Conservation (phyloP, 2,329 filamentous ascomycete species). For the Venturiaceae sp. region DNA sequence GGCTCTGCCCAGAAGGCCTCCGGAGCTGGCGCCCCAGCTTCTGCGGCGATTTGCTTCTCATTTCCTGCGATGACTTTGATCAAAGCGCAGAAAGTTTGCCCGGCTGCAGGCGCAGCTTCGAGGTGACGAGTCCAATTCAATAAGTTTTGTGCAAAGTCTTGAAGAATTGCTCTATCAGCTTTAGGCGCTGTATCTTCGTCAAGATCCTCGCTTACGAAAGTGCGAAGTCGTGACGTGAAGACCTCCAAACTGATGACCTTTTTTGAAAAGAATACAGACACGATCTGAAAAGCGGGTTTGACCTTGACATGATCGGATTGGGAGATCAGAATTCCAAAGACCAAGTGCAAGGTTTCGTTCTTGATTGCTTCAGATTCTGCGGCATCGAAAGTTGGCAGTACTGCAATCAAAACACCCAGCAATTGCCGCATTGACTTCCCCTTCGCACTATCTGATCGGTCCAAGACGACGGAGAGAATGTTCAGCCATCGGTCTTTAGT, state of each 20-base stretch:
- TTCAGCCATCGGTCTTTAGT: constrained; percentile 26
- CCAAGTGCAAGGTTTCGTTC: constrained; percentile 6
- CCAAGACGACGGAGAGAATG: constrained; percentile 30
- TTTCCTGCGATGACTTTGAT: constrained; percentile 17
- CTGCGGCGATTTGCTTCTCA: neutral
- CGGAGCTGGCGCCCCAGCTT: neutral
- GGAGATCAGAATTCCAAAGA: neutral
- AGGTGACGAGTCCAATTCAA: constrained; percentile 9
- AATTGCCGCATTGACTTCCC: constrained; percentile 38
- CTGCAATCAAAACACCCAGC: constrained; percentile 27
- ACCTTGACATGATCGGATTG: constrained; percentile 45
- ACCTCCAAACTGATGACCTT: constrained; percentile 35
- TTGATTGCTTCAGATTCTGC: constrained; percentile 8
- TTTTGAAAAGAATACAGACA: constrained; percentile 58
- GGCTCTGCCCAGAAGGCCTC: constrained; percentile 28
- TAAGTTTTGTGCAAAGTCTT: neutral
- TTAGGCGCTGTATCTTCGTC: constrained; percentile 15
- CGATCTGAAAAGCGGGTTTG: constrained; percentile 59
- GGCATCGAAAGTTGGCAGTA: constrained; percentile 21
- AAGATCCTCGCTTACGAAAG: constrained; percentile 4
- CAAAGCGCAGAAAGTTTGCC: constrained; percentile 17
- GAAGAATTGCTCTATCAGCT: constrained; percentile 8
- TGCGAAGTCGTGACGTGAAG: constrained; percentile 21
- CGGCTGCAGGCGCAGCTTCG: constrained; percentile 22
- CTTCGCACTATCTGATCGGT: constrained; percentile 31